phyloP scores from a whole-genome alignment of 2,329 filamentous ascomycete species.

The Bipolaris gigantea region DNA sequence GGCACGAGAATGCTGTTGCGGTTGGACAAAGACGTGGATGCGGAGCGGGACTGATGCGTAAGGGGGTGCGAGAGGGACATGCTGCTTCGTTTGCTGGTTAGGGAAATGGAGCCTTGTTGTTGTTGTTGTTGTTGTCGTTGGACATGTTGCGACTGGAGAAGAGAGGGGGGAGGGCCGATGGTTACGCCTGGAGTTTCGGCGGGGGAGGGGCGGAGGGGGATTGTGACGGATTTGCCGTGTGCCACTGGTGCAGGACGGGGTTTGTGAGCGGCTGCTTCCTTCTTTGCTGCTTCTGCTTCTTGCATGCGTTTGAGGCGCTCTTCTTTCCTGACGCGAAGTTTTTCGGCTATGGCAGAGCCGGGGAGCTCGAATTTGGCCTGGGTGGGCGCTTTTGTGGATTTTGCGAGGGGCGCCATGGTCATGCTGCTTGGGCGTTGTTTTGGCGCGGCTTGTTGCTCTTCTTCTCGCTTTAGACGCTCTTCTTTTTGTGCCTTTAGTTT shows the following conservation, averaged over 20 bases:
- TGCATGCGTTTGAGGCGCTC: constrained; percentile 41
- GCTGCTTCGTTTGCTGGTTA: constrained; percentile 29
- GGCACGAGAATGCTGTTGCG: constrained; percentile 28
- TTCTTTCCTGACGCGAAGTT: constrained; percentile 37
- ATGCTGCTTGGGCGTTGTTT: constrained; percentile 14
- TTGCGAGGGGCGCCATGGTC: constrained; percentile 44
- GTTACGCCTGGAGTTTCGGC: constrained; percentile 25
- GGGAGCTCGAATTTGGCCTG: constrained; percentile 56
- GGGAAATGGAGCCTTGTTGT: constrained; percentile 20
- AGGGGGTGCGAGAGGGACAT: constrained; percentile 21
- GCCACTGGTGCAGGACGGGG: constrained; percentile 33
- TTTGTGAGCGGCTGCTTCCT: constrained; percentile 40
- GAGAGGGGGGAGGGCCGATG: constrained; percentile 14
- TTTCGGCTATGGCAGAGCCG: constrained; percentile 54
- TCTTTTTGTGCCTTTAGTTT: constrained; percentile 40
- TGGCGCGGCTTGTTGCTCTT: constrained; percentile 5
- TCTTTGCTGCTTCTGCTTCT: constrained; percentile 42
- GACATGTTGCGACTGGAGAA: too few species aligned
- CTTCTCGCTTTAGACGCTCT: constrained; percentile 38
- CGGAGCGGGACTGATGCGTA: constrained; percentile 23
- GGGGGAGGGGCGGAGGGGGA: constrained; percentile 47
- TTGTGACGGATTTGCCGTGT: constrained; percentile 52
- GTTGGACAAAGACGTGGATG: constrained; percentile 27
- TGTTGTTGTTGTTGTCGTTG: not conserved
- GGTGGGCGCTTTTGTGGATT: constrained; percentile 56